These are phyloP conservation scores for Pichia phayaonensis DNA, from an alignment of 805 yeast genomes.

Conservation along the genomic window DNA sequence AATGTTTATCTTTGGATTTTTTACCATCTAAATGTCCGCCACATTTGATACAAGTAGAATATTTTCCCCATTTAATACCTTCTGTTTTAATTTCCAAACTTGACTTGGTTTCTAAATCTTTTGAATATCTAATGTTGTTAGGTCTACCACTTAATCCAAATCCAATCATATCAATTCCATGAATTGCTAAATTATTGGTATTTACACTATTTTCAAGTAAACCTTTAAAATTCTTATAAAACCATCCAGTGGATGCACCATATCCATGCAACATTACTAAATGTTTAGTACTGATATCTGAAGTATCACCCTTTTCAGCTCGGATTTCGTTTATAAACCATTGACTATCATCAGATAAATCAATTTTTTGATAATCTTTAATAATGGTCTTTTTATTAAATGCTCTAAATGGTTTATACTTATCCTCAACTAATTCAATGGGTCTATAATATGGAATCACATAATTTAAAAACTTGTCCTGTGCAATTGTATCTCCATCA, in stretches of 20 bases:
- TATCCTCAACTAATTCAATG: conserved; percentile 6
- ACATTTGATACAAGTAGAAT: conserved; percentile 8
- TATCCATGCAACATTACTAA: conserved; percentile 51
- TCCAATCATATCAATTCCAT: conserved; percentile 43
- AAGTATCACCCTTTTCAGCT: conserved; percentile 15
- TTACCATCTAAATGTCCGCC: conserved; percentile 14
- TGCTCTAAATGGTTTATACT: conserved; percentile 12
- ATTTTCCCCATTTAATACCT: conserved; percentile 12
- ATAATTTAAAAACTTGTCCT: conserved; percentile 18
- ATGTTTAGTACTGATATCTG: conserved; percentile 19
- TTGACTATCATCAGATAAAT: conserved; percentile 8
- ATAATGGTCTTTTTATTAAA: conserved; percentile 14
- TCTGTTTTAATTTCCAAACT: conserved; percentile 21
- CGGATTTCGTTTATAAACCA: conserved; percentile 23
- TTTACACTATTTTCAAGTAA: conserved; percentile 27
- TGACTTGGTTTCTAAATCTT: conserved; percentile 19
- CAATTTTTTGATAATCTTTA: conserved; percentile 2
- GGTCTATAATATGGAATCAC: conserved; percentile 23
- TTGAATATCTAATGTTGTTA: conserved; percentile 15
- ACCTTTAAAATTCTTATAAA: conserved; percentile 44
- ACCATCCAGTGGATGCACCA: conserved; percentile 50
- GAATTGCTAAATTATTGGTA: conserved; percentile 20
- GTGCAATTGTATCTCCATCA: conserved; percentile 18
- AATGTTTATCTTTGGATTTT: conserved; percentile 1
- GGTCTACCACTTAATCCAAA: conserved; percentile 51